phyloP scores from a whole-genome alignment of 2,329 filamentous ascomycete species.

The Colletotrichum sp. region DNA sequence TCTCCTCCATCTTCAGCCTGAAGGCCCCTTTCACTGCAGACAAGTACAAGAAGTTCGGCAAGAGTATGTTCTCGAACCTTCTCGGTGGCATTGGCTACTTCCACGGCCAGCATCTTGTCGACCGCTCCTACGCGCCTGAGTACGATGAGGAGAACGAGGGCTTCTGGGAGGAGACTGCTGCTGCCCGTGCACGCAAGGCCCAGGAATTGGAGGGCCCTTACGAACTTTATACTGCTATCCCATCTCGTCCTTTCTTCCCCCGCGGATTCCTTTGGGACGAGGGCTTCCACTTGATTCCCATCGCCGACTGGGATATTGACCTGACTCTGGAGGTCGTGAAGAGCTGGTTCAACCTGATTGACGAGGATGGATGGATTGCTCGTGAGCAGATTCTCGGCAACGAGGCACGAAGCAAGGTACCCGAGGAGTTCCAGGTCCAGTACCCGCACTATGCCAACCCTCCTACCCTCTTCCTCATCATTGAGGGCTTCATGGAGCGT shows the following conservation, averaged over 20 bases:
- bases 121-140: conserved; percentile 88
- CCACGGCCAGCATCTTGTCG: conserved; percentile 84
- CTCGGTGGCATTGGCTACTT: conserved; percentile 96
- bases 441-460: conserved; percentile 98
- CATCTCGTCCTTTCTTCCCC: conserved; percentile 94
- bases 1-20: conserved; percentile 73
- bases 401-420: conserved; percentile 95
- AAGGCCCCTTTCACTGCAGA: conserved; percentile 76
- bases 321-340: conserved; percentile 85
- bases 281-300: conserved; percentile 90
- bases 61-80: conserved; percentile 92
- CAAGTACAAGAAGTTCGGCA: conserved; percentile 80
- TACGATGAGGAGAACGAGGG: conserved; percentile 96
- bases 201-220: conserved; percentile 80
- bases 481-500: conserved; percentile 84
- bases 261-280: conserved; percentile 98
- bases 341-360: conserved; percentile 96
- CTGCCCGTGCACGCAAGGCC: conserved; percentile 72
- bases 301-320: conserved; percentile 94
- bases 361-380: conserved; percentile 96
- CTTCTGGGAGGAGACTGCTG: conserved; percentile 92
- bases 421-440: conserved; percentile 89
- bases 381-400: conserved; percentile 92
- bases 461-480: conserved; percentile 88
- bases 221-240: conserved; percentile 89